Conservation (phyloP, 2,329 filamentous ascomycete genomes). For the Paecilomyces fulvus region DNA sequence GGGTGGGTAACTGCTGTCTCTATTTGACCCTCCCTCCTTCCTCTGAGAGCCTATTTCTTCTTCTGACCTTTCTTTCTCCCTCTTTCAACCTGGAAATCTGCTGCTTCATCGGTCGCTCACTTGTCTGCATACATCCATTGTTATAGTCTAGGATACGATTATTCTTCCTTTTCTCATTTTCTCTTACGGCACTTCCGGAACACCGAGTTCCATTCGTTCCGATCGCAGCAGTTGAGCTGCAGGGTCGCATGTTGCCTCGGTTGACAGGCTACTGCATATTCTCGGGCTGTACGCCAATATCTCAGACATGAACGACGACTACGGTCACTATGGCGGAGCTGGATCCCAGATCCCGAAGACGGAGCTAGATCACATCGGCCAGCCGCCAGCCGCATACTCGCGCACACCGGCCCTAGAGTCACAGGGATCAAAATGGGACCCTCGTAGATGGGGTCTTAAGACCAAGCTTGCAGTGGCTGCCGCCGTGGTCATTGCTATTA, state of each 20-base stretch:
- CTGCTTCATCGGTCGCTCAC: neutral
- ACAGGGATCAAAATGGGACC: constrained; percentile 37
- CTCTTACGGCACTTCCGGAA: neutral
- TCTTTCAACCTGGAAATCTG: neutral
- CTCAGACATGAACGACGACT: constrained; percentile 5
- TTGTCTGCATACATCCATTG: neutral
- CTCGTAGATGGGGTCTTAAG: constrained; percentile 46
- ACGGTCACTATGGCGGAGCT: constrained; percentile 13
- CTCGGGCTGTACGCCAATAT: neutral
- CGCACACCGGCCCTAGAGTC: constrained; percentile 2
- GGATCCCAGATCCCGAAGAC: constrained; percentile 12
- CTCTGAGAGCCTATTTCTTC: neutral
- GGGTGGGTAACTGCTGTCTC: neutral
- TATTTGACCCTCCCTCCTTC: neutral
- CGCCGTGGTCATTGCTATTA: constrained; percentile 33
- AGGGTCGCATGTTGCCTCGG: neutral
- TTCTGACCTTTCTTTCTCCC: neutral
- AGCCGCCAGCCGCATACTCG: constrained; percentile 10
- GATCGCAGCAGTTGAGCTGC: neutral
- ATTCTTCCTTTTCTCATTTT: neutral
- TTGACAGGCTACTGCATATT: neutral
- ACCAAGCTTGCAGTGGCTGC: constrained; percentile 40
- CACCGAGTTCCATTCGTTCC: neutral
- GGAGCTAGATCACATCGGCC: constrained; percentile 7
- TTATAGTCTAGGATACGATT: neutral